Evolutionary conservation across 1,284 basidiomycete genomes (phyloP), one percentile per base, ranked within the genome.

Genomic region (Heterobasidion occidentale): DNA sequence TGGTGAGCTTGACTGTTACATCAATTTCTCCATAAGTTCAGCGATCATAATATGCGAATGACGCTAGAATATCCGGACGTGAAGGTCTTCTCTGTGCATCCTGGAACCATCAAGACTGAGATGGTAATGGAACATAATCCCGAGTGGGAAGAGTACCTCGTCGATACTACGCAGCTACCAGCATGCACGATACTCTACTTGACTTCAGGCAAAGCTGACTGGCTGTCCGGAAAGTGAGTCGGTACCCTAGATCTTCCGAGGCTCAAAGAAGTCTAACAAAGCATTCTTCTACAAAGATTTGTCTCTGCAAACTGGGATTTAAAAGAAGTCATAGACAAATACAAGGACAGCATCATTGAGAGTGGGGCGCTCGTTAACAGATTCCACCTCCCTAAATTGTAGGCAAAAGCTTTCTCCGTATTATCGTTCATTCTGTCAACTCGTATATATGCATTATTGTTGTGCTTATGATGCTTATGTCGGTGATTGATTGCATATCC

Each of bases 271-370:
- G 7, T 14, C 14, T 46, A 15, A 42, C 7, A 15, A 9, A 35
- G 15, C 1, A 17, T 7, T 7, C 15, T 36, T 12, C 33, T 9
- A 14, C 27, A 27, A 27, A 59, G 52, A 20, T 59, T 50, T 42
- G 46, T 59, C 11, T 35, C 46, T 9, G 49, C 56, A 27, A 47
- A 35, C 9, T 61, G 60, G 60, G 58, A 61, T 49, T 38, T 61
- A 27, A 51, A 38, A 15, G 60, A 59, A 47, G 46, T 61, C 27
- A 49, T 36, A 27, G 36, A 50, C 44, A n/a, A 54, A 36, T 56
- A 48, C 46, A 57, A 57, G 47, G 56, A 55, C 36, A 56, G 56
- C 48, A 54, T 59, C 20, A 34, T 56, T 8, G 42, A 46, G 46
- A 14, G 42, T 12, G 51, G 51, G 15, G 46, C 38, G 17, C 52